Evolutionary conservation across 148 eudicot species (phyloP).

Genomic region (Fagopyrum esculentum): DNA sequence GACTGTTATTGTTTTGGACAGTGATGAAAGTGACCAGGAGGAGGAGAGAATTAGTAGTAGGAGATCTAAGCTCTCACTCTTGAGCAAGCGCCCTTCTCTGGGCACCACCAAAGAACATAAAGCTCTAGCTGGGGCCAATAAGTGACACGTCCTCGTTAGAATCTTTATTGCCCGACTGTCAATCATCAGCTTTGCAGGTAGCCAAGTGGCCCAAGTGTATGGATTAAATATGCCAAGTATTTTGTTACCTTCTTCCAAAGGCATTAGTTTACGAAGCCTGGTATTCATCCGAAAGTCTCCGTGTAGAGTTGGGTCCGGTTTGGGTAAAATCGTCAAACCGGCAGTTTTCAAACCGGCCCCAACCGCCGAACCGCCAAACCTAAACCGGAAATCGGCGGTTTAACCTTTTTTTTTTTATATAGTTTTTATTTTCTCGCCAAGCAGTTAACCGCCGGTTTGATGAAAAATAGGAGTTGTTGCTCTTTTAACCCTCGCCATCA

Average conservation of each 20-base stretch:
- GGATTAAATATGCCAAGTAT: background rate
- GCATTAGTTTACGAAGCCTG: background rate
- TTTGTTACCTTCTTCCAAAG: background rate
- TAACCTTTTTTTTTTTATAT: no score
- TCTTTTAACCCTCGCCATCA: no score
- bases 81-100: constrained; percentile 21
- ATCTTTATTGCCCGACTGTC: background rate
- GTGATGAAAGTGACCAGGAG: constrained; percentile 52
- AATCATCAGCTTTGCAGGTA: background rate
- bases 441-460: no score
- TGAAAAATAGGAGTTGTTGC: no score
- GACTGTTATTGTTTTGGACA: constrained; percentile 36
- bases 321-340: no score
- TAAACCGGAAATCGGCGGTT: no score
- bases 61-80: constrained; percentile 30
- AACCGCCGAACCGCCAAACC: no score
- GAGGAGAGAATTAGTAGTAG: constrained; percentile 15
- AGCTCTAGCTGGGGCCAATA: background rate
- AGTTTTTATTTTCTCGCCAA: no score
- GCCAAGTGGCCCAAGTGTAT: background rate
- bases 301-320: background rate
- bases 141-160: background rate
- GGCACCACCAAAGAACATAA: background rate
- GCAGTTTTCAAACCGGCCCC: no score
- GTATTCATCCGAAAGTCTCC: background rate